Evolutionary conservation across 169 alveolate genomes (phyloP), one percentile per base, ranked within the genome.

Genomic region (Plasmodium cynomolgi): DNA sequence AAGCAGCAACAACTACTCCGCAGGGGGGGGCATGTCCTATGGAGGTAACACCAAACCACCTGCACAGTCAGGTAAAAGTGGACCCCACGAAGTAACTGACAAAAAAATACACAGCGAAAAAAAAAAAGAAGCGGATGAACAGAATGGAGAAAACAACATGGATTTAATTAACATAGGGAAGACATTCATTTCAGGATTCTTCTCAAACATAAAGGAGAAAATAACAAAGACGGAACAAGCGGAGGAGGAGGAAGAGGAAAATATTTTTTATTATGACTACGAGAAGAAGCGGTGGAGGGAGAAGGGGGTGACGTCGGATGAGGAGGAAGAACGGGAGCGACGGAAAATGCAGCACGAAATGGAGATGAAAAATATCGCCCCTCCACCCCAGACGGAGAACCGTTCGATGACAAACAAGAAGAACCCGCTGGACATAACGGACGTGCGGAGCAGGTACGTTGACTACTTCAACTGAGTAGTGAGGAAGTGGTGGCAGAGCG

Each of bases 231-330:
- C 41, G 1, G 94, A 88, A 31, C 34, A n/a, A 29, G 68, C 33
- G 34, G 93, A 84, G 58, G 93, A 77, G 44, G 54, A 33, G 72
- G 83, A 88, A 80, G 95, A 91, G n/a, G 95, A 91, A 37, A 91
- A 91, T 81, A 41, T 91, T 39, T 91, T 91, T 81, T 91, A 91
- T 77, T 91, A 91, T 56, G 95, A 91, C 83, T 81, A 91, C 72
- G 92, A 91, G 74, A 91, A 81, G 74, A 91, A 91, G 54, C 47
- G 92, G n/a, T 91, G 95, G 95, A 91, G 95, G 37, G 95, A 91
- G 50, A 91, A 68, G 26, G 95, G 95, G 29, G 95, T 91, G 6
- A 91, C 95, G 17, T 91, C 95, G 13, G 95, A 91, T 44, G 95
- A 91, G 50, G 95, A 91, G 73, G 73, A 39, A 37, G 95, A 91